These are phyloP conservation scores for Fusarium stilboides DNA, from an alignment of 2,329 filamentous ascomycete species.

Conservation along the genomic window DNA sequence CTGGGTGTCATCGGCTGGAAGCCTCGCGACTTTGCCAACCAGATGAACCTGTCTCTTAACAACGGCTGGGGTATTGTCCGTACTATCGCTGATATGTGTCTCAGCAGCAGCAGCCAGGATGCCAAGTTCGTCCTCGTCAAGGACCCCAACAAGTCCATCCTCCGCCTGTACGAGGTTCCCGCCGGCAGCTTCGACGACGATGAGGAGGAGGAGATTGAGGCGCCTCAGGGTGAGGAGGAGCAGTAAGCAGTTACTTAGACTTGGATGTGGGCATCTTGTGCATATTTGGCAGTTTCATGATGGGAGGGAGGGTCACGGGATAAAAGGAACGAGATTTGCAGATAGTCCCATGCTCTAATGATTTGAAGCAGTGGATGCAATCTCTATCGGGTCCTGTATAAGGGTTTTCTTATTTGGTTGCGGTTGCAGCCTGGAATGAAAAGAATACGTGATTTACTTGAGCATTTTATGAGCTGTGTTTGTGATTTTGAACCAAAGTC, in stretches of 20 bases:
- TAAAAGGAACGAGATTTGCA: slow-evolving; percentile 42
- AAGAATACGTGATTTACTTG: slow-evolving; percentile 48
- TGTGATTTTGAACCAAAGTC: neutral
- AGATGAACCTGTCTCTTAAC: slow-evolving; percentile 97
- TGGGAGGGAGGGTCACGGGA: slow-evolving; percentile 19
- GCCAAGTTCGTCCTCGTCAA: slow-evolving; percentile 86
- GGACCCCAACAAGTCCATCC: slow-evolving; percentile 97
- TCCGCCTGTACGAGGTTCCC: slow-evolving; percentile 94
- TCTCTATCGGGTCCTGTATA: slow-evolving; percentile 37
- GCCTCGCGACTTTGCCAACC: slow-evolving; percentile 93
- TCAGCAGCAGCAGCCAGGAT: slow-evolving; percentile 81
- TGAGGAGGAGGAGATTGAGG: slow-evolving; percentile 74
- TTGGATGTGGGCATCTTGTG: slow-evolving; percentile 22
- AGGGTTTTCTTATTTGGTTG: slow-evolving; percentile 30
- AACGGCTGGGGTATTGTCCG: slow-evolving; percentile 99
- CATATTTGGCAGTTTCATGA: slow-evolving; percentile 35
- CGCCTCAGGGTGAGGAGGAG: slow-evolving; percentile 50
- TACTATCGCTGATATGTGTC: slow-evolving; percentile 95
- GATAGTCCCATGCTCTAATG: slow-evolving; percentile 49
- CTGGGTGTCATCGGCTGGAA: slow-evolving; percentile 98
- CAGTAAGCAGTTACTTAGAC: slow-evolving; percentile 24
- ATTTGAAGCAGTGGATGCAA: slow-evolving; percentile 49
- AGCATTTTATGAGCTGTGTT: neutral
- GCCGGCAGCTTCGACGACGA: slow-evolving; percentile 91
- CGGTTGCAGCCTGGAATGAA: slow-evolving; percentile 43